These are phyloP conservation scores for Porphyrellus cyaneotinctus DNA, from an alignment of 768 basidiomycete genomes.

Conservation along the genomic window DNA sequence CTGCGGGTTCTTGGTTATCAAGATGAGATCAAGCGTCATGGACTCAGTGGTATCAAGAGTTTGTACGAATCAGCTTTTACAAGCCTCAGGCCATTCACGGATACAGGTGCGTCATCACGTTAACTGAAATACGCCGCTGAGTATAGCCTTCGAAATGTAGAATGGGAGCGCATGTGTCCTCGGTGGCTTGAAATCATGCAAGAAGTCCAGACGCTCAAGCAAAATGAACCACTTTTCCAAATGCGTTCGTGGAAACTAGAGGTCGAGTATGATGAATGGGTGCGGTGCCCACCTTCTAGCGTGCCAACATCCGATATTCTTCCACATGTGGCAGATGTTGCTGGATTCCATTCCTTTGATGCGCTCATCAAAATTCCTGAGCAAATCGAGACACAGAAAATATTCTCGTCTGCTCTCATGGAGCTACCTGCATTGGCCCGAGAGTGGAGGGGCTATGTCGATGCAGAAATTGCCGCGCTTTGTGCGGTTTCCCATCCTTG, in stretches of 20 bases:
- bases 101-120: background rate
- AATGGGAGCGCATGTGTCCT: background rate
- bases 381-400: background rate
- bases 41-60: background rate
- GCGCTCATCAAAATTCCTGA: background rate
- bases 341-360: background rate
- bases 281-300: background rate
- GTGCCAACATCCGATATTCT: background rate
- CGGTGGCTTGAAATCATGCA: background rate
- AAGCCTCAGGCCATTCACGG: background rate
- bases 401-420: background rate
- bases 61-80: background rate
- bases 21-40: background rate
- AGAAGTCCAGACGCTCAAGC: background rate
- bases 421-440: background rate
- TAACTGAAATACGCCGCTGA: background rate
- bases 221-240: background rate
- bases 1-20: background rate
- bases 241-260: background rate
- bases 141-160: background rate
- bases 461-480: background rate
- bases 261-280: background rate
- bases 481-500: background rate
- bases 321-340: background rate
- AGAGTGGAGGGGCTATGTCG: background rate